Percentiles rank a stretch among this genome's conserved stretches.
Evolutionary conservation across 768 basidiomycete genomes (phyloP).

Genomic region (Tylopilus plumbeoviolaceoides): DNA sequence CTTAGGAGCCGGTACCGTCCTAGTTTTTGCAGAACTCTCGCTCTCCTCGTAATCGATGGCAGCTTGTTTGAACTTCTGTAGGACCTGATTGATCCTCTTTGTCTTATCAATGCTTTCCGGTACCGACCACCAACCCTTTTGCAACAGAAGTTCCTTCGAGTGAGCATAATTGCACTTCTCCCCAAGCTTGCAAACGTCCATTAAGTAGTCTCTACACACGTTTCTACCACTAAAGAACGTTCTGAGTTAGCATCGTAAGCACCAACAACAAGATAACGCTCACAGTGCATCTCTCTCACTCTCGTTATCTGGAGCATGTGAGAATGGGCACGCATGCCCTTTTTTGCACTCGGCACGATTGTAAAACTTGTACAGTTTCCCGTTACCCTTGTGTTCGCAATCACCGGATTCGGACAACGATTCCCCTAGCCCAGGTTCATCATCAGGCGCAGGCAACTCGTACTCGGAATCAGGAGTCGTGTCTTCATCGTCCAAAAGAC

Average conservation of each 20-base stretch:
- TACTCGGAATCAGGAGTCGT: not conserved
- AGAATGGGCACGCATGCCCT: constrained; percentile 39
- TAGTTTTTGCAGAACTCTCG: not conserved
- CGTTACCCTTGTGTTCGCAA: constrained; percentile 45
- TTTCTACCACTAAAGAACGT: constrained; percentile 41
- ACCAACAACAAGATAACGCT: constrained; percentile 15
- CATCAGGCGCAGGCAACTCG: constrained; percentile 9
- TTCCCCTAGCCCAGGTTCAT: constrained; percentile 34
- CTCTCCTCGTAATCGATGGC: not conserved
- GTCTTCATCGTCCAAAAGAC: not conserved
- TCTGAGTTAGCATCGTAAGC: not conserved
- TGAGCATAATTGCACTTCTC: constrained; percentile 45
- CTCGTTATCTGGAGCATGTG: constrained; percentile 49
- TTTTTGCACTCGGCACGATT: constrained; percentile 47
- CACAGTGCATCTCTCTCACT: constrained; percentile 52
- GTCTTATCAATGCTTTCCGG: not conserved
- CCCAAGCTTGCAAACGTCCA: constrained; percentile 37
- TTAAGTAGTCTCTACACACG: constrained; percentile 39
- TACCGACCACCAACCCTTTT: constrained; percentile 43
- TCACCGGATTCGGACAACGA: constrained; percentile 50
- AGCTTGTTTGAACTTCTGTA: not conserved
- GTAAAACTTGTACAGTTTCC: constrained; percentile 49
- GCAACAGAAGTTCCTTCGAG: constrained; percentile 38
- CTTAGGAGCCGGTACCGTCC: too few relatives aligned
- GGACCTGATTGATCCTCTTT: not conserved